These are phyloP conservation scores for Phytophthora sojae DNA, from an alignment of 352 stramenopile genomes.

Conservation along the genomic window DNA sequence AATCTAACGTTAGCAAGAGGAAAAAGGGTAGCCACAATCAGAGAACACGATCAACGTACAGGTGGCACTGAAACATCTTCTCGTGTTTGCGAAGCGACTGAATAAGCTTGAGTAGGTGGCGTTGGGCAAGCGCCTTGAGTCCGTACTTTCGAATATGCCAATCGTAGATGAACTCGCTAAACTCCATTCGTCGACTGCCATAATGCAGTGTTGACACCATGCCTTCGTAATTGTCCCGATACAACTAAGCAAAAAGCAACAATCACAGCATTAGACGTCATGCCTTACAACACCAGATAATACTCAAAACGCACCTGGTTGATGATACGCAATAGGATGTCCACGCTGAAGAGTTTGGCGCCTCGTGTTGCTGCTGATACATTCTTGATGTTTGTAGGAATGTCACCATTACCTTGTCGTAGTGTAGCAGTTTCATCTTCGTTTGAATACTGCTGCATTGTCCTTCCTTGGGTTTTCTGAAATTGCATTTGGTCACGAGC, in stretches of 20 bases:
- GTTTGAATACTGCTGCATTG: slow-evolving; percentile 12
- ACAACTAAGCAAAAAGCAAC: slow-evolving; percentile 45
- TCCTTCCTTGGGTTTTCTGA: slow-evolving; percentile 16
- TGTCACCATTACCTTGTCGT: slow-evolving; percentile 43
- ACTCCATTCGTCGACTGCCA: slow-evolving; percentile 74
- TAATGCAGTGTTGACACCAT: slow-evolving; percentile 77
- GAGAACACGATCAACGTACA: slow-evolving; percentile 42
- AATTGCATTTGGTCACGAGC: slow-evolving; percentile 13
- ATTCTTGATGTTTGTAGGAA: slow-evolving; percentile 60
- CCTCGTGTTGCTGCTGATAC: slow-evolving; percentile 42
- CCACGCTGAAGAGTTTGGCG: slow-evolving; percentile 67
- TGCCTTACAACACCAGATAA: neutral
- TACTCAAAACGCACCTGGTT: slow-evolving; percentile 45
- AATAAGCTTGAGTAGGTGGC: slow-evolving; percentile 81
- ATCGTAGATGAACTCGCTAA: slow-evolving; percentile 87
- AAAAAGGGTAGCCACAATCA: neutral
- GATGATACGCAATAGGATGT: slow-evolving; percentile 67
- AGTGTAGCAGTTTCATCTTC: slow-evolving; percentile 28
- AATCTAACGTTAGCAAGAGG: slow-evolving; percentile 1
- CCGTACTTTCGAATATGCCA: slow-evolving; percentile 86
- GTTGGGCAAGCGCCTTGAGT: slow-evolving; percentile 76
- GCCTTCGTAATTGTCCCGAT: slow-evolving; percentile 77
- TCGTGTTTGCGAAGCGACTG: slow-evolving; percentile 81
- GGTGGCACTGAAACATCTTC: slow-evolving; percentile 66
- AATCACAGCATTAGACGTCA: neutral